phyloP scores from a whole-genome alignment of 108 stramenopile genomes.

The Cyclotella distinguenda region DNA sequence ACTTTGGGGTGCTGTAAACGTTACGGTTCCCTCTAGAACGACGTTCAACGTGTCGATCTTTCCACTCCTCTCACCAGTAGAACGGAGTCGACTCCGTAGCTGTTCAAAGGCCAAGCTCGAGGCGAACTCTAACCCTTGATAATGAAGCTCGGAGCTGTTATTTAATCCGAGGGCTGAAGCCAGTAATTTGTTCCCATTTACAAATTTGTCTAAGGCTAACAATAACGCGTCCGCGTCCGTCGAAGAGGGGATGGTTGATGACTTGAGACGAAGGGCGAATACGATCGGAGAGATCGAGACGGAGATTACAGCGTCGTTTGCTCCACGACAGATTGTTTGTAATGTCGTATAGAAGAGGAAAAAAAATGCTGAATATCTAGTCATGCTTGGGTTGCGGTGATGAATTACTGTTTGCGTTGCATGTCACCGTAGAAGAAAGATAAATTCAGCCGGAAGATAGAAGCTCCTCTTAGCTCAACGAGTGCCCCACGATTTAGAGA shows the following conservation, averaged over 20 bases:
- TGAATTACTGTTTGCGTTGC: too few species aligned
- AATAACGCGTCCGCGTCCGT: background rate
- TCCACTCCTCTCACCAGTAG: background rate
- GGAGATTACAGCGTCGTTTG: background rate
- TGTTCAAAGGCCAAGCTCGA: too few species aligned
- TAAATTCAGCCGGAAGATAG: too few species aligned
- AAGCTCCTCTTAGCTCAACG: too few species aligned
- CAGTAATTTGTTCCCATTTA: slow-evolving; percentile 4
- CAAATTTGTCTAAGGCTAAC: slow-evolving; percentile 1
- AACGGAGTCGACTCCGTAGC: background rate
- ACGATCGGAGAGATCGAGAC: background rate
- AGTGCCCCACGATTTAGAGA: too few species aligned
- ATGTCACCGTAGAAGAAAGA: too few species aligned
- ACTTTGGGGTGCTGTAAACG: background rate
- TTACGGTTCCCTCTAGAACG: background rate
- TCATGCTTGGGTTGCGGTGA: too few species aligned
- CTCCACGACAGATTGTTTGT: background rate
- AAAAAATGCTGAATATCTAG: background rate
- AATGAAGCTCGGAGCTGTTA: background rate
- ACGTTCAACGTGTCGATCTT: background rate
- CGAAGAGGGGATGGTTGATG: background rate
- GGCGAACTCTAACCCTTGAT: background rate
- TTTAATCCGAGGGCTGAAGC: background rate
- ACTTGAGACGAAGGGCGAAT: background rate
- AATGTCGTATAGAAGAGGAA: background rate